A percentile compares a stretch with the other conserved stretches of the same genome.
phyloP scores from a whole-genome alignment of 768 basidiomycete genomes.

The Tulasnella sp. region DNA sequence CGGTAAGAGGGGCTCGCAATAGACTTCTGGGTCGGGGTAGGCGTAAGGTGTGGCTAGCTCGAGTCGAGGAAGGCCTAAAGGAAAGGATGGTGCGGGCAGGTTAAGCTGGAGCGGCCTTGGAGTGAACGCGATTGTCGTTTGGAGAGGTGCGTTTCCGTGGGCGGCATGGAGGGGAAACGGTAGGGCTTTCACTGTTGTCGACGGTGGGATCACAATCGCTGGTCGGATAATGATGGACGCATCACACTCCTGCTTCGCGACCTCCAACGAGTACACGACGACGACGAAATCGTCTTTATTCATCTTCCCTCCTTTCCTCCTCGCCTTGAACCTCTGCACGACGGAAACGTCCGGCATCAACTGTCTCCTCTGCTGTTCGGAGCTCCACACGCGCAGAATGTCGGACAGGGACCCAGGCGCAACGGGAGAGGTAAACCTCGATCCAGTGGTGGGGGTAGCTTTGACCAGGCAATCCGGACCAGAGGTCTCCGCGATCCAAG shows the following conservation, averaged over 20 bases:
- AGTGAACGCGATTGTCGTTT: not conserved
- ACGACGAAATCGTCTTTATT: slow-evolving; percentile 23
- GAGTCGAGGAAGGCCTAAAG: not conserved
- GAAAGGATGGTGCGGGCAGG: not conserved
- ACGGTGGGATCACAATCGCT: not conserved
- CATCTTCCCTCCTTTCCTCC: not conserved
- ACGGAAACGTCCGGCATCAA: slow-evolving; percentile 21
- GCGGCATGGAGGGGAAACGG: not conserved
- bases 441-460: not conserved
- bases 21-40: not conserved
- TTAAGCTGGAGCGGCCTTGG: not conserved
- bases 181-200: not conserved
- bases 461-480: slow-evolving; percentile 12
- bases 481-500: not conserved
- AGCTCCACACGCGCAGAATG: slow-evolving; percentile 18
- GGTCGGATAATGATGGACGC: not conserved
- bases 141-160: not conserved
- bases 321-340: slow-evolving; percentile 26
- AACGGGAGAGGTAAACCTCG: slow-evolving; percentile 9
- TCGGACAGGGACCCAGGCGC: slow-evolving; percentile 19
- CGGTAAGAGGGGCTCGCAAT: not conserved
- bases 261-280: slow-evolving; percentile 23
- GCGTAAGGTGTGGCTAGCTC: not conserved
- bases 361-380: not conserved
- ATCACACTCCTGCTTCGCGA: not conserved